phyloP scores from a whole-genome alignment of 805 yeast genomes.

The Metschnikowia rubicola region DNA sequence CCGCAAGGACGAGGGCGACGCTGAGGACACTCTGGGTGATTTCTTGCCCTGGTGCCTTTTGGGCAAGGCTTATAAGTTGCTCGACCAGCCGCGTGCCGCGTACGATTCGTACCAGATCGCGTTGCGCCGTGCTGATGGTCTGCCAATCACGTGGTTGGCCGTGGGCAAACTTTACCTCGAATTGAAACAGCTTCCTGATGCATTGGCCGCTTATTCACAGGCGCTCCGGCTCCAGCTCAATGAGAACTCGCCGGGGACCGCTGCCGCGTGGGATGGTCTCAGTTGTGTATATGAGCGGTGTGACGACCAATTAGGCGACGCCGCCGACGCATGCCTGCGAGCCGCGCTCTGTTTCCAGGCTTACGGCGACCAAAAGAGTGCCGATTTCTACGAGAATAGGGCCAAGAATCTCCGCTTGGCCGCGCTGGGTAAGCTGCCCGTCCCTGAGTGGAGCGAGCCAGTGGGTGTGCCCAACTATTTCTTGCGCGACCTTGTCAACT shows the following conservation, averaged over 20 bases:
- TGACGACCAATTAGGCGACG: constrained; percentile 57
- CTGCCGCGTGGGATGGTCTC: constrained; percentile 64
- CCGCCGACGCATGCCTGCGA: constrained; percentile 55
- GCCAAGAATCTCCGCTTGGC: constrained; percentile 42
- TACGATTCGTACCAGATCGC: constrained; percentile 56
- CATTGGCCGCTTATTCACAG: constrained; percentile 64
- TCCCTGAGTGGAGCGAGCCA: constrained; percentile 44
- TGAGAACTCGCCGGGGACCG: constrained; percentile 45
- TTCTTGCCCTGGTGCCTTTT: constrained; percentile 57
- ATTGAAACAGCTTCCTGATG: constrained; percentile 60
- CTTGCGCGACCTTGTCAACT: constrained; percentile 41
- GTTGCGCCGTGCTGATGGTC: constrained; percentile 47
- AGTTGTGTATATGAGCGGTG: constrained; percentile 62
- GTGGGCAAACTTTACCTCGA: constrained; percentile 60
- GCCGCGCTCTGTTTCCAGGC: constrained; percentile 49
- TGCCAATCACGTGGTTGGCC: constrained; percentile 65
- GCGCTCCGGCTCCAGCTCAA: constrained; percentile 53
- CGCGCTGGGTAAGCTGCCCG: constrained; percentile 40
- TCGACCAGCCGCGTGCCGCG: constrained; percentile 47
- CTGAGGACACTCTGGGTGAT: constrained; percentile 35
- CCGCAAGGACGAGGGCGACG: constrained; percentile 11
- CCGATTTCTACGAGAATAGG: constrained; percentile 41
- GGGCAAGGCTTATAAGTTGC: constrained; percentile 48
- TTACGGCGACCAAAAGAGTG: constrained; percentile 43
- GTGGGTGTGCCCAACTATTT: constrained; percentile 46